Evolutionary conservation across 1,284 basidiomycete species (phyloP).

Genomic region (Trametes hirsuta): DNA sequence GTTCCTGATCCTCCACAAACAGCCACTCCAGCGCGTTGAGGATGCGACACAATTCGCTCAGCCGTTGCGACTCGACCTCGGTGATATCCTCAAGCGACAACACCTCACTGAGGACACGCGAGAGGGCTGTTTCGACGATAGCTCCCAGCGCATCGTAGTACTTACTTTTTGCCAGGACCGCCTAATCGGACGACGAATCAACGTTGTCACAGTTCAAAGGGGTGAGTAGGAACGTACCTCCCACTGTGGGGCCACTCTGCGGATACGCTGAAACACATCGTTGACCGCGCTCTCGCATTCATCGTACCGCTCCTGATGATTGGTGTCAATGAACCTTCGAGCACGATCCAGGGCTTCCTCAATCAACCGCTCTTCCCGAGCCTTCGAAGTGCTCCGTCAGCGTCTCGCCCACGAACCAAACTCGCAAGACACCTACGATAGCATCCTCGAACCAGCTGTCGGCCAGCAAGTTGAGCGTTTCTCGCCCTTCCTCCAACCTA

Average conservation of each 20-base stretch:
- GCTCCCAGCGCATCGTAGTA: constrained; percentile 75
- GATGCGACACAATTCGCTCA: constrained; percentile 83
- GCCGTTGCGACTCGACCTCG: constrained; percentile 83
- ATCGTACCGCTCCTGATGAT: constrained; percentile 77
- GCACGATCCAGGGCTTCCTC: constrained; percentile 60
- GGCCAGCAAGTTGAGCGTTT: constrained; percentile 53
- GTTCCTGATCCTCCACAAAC: constrained; percentile 69
- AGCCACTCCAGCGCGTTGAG: constrained; percentile 80
- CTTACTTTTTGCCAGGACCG: constrained; percentile 62
- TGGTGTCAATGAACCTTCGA: constrained; percentile 73
- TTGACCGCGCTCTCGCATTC: constrained; percentile 77
- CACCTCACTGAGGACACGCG: constrained; percentile 74
- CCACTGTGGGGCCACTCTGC: constrained; percentile 67
- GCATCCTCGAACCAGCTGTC: constrained; percentile 71
- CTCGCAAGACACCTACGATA: constrained; percentile 52
- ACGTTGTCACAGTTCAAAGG: not conserved
- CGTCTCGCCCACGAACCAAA: not conserved
- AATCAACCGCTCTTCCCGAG: constrained; percentile 46
- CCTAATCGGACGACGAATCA: constrained; percentile 37
- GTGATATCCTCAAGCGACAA: constrained; percentile 88
- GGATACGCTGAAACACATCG: constrained; percentile 69
- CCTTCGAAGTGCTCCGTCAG: constrained; percentile 33
- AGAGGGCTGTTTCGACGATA: constrained; percentile 75
- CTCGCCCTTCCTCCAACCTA: constrained; percentile 52
- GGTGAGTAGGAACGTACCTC: constrained; percentile 54